Percentiles rank a stretch among this genome's conserved stretches.
phyloP scores from a whole-genome alignment of 2,329 filamentous ascomycete species.

The Xylariales sp. region DNA sequence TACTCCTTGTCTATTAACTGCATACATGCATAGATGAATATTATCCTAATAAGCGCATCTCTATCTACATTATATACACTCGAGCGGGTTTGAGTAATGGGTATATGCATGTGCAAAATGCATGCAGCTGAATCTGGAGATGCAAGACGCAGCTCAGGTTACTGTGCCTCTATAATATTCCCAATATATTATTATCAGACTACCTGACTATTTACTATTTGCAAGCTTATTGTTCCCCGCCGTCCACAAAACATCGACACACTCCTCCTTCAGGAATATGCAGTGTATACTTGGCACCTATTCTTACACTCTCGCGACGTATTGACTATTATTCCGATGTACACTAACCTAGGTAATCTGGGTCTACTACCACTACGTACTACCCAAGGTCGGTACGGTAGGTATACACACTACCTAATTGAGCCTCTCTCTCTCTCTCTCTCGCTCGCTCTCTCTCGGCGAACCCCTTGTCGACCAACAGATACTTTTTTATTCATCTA shows the following conservation, averaged over 20 bases:
- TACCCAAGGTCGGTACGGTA: no score
- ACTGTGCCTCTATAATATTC: neutral
- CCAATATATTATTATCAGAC: neutral
- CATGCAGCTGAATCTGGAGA: no score
- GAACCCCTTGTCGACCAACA: neutral
- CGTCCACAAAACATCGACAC: conserved; percentile 1
- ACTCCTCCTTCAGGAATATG: conserved; percentile 30
- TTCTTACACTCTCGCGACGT: conserved; percentile 16
- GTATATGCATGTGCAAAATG: no score
- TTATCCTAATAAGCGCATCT: no score
- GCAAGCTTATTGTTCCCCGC: conserved; percentile 27
- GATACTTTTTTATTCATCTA: neutral
- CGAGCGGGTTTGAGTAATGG: no score
- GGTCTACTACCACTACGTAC: no score
- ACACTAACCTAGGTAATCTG: no score
- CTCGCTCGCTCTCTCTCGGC: neutral
- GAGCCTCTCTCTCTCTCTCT: conserved; percentile 9
- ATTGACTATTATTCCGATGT: conserved; percentile 26
- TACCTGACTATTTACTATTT: conserved; percentile 17
- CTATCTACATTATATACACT: no score
- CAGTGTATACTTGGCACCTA: conserved; percentile 22
- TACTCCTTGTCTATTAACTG: no score
- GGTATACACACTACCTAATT: neutral
- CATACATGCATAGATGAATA: no score
- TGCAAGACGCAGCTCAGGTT: neutral